These are phyloP conservation scores for Sabuloglossum arenarium DNA, from an alignment of 495 filamentous ascomycete genomes.

Conservation along the genomic window DNA sequence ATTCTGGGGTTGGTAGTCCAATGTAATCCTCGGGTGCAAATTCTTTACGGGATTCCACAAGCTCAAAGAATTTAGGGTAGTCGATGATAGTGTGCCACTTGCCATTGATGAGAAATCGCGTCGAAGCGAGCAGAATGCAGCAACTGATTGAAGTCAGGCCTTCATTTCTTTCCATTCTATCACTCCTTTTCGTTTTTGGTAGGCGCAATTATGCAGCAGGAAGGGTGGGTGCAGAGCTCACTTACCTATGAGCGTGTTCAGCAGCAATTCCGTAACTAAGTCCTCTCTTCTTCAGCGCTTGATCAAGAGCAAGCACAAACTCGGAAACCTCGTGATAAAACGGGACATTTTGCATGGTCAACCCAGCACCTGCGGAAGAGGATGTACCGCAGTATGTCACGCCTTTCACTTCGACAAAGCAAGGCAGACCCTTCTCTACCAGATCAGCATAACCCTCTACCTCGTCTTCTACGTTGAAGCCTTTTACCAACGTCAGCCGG, in stretches of 20 bases:
- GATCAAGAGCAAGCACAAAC: constrained; percentile 56
- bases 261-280: constrained; percentile 77
- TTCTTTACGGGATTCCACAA: constrained; percentile 37
- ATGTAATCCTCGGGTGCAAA: constrained; percentile 84
- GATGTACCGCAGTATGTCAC: constrained; percentile 92
- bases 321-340: constrained; percentile 74
- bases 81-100: constrained; percentile 87
- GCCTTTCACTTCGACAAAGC: constrained; percentile 88
- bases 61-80: constrained; percentile 73
- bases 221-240: neutral
- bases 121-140: constrained; percentile 66
- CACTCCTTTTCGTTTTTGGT: neutral
- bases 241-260: constrained; percentile 54
- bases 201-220: neutral
- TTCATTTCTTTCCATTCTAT: neutral
- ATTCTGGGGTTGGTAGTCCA: constrained; percentile 61
- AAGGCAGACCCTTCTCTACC: constrained; percentile 62
- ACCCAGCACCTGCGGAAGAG: constrained; percentile 52
- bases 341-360: constrained; percentile 90
- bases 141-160: constrained; percentile 32
- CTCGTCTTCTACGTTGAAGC: constrained; percentile 91
- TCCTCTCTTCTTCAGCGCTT: constrained; percentile 41
- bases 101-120: constrained; percentile 46
- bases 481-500: constrained; percentile 84
- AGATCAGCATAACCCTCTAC: constrained; percentile 78